Percentiles rank a stretch among this genome's conserved stretches.
Conservation (phyloP, 495 filamentous ascomycete species). For the Thermochaetoides thermophila region DNA sequence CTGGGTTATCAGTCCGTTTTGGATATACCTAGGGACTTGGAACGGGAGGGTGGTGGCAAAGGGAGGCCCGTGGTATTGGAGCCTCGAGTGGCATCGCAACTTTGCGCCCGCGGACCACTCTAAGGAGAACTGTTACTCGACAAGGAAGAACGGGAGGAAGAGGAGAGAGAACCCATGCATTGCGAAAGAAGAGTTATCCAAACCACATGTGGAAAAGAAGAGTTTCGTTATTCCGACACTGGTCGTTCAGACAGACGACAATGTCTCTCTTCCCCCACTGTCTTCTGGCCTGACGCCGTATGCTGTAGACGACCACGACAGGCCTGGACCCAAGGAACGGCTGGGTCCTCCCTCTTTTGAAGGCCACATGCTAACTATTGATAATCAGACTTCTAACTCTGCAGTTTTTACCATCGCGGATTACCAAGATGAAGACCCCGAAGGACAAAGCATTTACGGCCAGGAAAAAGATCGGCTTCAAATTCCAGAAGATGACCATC, state of each 20-base stretch:
- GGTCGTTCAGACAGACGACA: background rate
- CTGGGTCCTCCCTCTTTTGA: background rate
- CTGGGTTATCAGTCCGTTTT: slow-evolving; percentile 12
- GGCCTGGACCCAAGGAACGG: background rate
- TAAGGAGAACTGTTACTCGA: slow-evolving; percentile 7
- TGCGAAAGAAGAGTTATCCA: slow-evolving; percentile 3
- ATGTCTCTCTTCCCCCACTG: slow-evolving; percentile 1
- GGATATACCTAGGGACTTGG: slow-evolving; percentile 12
- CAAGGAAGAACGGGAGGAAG: slow-evolving; percentile 7
- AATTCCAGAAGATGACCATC: slow-evolving; percentile 1
- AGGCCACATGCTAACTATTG: background rate
- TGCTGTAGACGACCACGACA: background rate
- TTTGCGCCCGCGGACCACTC: slow-evolving; percentile 3
- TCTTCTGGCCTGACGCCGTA: slow-evolving; percentile 3
- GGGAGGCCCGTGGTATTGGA: slow-evolving; percentile 13
- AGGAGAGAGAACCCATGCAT: slow-evolving; percentile 10
- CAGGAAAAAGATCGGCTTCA: background rate
- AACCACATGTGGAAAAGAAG: background rate
- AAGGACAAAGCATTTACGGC: background rate
- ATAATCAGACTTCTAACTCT: background rate
- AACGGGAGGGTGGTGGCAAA: slow-evolving; percentile 10
- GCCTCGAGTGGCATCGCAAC: slow-evolving; percentile 9
- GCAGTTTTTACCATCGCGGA: slow-evolving; percentile 4
- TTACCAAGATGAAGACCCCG: slow-evolving; percentile 2
- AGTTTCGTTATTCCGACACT: background rate